Conservation (phyloP, 2,329 filamentous ascomycete genomes). For the Stachybotrys chartarum region DNA sequence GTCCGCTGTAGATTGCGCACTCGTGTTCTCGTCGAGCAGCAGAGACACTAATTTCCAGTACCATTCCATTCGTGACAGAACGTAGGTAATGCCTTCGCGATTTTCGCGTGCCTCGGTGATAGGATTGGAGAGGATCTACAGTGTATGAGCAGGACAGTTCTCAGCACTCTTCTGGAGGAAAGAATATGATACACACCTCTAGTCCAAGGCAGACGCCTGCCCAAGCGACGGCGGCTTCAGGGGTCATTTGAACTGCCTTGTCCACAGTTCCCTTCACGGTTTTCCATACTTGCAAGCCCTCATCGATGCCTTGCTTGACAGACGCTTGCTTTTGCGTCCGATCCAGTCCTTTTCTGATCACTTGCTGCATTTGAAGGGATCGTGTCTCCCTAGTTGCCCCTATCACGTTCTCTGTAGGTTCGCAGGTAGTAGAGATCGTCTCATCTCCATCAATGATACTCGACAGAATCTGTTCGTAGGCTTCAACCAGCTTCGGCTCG, state of each 20-base stretch:
- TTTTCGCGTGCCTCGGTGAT: constrained; percentile 18
- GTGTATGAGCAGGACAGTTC: constrained; percentile 1
- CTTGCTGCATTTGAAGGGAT: constrained; percentile 4
- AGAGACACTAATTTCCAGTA: constrained; percentile 23
- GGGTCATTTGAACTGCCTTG: constrained; percentile 16
- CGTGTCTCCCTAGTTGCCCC: not conserved
- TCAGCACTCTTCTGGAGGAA: not conserved
- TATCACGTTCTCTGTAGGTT: not conserved
- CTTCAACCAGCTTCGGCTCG: constrained; percentile 8
- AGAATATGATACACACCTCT: constrained; percentile 16
- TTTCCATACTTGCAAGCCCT: not conserved
- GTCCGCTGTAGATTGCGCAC: constrained; percentile 1
- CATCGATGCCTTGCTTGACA: constrained; percentile 1
- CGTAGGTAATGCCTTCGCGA: constrained; percentile 23
- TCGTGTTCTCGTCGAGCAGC: constrained; percentile 15
- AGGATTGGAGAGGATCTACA: constrained; percentile 20
- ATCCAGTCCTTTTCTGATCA: constrained; percentile 3
- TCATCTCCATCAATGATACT: constrained; percentile 3
- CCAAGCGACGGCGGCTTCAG: constrained; percentile 28
- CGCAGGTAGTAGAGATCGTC: not conserved
- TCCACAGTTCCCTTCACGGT: constrained; percentile 3
- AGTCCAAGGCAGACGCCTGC: constrained; percentile 23
- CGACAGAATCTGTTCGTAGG: constrained; percentile 13
- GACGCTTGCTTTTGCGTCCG: not conserved
- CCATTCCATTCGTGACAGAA: constrained; percentile 25